Evolutionary conservation across 1,284 basidiomycete genomes (phyloP).

Genomic region (Cutaneotrichosporon sp.): DNA sequence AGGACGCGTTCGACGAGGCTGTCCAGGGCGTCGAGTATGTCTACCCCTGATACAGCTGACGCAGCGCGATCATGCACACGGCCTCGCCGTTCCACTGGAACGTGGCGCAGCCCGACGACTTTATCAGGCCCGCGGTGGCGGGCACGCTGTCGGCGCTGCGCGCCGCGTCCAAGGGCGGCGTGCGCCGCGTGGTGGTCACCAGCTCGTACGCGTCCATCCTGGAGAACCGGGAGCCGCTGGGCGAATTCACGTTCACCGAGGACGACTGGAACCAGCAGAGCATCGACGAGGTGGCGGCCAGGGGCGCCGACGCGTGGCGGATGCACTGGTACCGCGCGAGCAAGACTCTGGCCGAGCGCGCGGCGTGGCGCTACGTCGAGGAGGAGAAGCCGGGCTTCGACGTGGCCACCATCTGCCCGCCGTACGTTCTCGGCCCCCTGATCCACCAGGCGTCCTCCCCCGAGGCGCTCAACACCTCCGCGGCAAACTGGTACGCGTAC

Average conservation of each 20-base stretch:
- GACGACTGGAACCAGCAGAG: conserved; percentile 34
- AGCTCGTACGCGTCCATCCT: conserved; percentile 50
- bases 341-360: conserved; percentile 49
- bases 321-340: conserved; percentile 47
- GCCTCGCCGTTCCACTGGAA: conserved; percentile 39
- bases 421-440: conserved; percentile 34
- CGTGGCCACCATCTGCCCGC: conserved; percentile 32
- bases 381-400: conserved; percentile 34
- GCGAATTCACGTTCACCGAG: conserved; percentile 30
- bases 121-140: conserved; percentile 55
- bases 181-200: conserved; percentile 54
- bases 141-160: conserved; percentile 51
- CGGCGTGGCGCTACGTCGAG: conserved; percentile 47
- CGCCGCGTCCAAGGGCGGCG: conserved; percentile 37
- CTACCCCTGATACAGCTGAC: conserved; percentile 14
- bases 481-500: conserved; percentile 31
- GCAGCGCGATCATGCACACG: conserved; percentile 31
- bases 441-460: conserved; percentile 28
- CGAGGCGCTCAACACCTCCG: conserved; percentile 30
- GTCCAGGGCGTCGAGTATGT: conserved; percentile 53
- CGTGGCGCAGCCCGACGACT: conserved; percentile 36
- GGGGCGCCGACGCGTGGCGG: conserved; percentile 30
- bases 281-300: conserved; percentile 30
- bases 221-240: conserved; percentile 28
- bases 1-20: conserved; percentile 54